Conservation (phyloP, 768 basidiomycete genomes). For the Mycena indigotica region DNA sequence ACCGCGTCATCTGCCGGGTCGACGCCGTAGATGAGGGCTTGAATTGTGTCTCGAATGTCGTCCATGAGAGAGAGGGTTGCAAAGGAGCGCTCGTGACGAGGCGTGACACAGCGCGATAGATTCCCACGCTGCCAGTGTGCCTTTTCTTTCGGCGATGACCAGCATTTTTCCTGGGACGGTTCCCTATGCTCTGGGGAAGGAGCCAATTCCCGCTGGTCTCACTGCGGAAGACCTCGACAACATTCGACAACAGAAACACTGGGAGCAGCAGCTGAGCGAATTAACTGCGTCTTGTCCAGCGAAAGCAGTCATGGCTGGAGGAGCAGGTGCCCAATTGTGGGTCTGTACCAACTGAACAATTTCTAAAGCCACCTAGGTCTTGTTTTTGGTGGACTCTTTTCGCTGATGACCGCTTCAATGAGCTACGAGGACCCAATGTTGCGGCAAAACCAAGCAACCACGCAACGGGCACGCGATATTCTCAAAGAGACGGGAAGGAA, state of each 20-base stretch:
- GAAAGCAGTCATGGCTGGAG: constrained; percentile 82
- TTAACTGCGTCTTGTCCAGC: constrained; percentile 86
- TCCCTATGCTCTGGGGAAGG: constrained; percentile 84
- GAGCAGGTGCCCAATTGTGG: too few species aligned
- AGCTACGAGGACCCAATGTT: constrained; percentile 92
- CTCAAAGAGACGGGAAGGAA: constrained; percentile 94
- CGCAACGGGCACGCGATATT: constrained; percentile 80
- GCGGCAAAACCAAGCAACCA: constrained; percentile 60
- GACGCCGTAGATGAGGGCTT: constrained; percentile 7
- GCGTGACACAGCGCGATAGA: not conserved
- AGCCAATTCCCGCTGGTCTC: constrained; percentile 83
- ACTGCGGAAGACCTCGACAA: constrained; percentile 77
- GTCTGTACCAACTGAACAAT: constrained; percentile 31
- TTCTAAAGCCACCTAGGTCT: constrained; percentile 59
- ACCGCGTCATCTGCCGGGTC: not conserved
- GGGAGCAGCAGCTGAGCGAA: constrained; percentile 66
- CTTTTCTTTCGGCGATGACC: constrained; percentile 10
- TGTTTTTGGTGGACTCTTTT: constrained; percentile 92
- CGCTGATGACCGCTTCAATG: constrained; percentile 93
- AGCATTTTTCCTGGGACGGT: constrained; percentile 49
- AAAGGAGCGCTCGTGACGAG: not conserved
- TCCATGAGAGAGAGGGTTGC: not conserved
- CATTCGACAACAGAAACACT: constrained; percentile 71
- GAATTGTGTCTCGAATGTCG: constrained; percentile 5
- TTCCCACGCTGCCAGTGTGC: not conserved